A percentile compares a stretch with the other conserved stretches of the same genome.
Evolutionary conservation across 805 yeast species (phyloP).

Genomic region (Cyberlindnera veronae): DNA sequence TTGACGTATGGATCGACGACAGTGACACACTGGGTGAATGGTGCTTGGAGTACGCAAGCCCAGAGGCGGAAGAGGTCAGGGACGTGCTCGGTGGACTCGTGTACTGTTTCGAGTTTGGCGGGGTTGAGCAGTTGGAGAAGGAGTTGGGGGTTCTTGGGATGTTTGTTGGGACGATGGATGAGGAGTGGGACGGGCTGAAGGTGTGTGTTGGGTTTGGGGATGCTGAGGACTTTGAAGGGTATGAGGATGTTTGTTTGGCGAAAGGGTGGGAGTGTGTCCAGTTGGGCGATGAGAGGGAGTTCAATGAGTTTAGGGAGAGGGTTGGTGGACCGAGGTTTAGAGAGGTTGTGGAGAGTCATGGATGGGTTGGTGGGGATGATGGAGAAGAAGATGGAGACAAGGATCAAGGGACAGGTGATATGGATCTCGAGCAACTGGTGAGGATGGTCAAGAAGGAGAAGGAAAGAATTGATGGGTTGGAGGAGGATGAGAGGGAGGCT

Average conservation of each 20-base stretch:
- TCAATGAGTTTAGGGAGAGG: constrained; percentile 41
- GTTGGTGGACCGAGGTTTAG: constrained; percentile 40
- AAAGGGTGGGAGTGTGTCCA: constrained; percentile 41
- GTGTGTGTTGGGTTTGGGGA: constrained; percentile 32
- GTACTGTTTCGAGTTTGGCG: constrained; percentile 17
- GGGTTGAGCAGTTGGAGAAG: neutral
- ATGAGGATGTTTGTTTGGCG: constrained; percentile 36
- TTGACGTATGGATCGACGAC: constrained; percentile 32
- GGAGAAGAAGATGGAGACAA: neutral
- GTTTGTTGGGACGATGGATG: neutral
- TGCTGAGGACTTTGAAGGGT: constrained; percentile 21
- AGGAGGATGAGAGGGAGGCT: constrained; percentile 9
- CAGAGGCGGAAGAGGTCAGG: constrained; percentile 26
- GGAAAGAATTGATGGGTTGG: constrained; percentile 5
- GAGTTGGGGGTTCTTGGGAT: neutral
- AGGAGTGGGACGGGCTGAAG: constrained; percentile 11
- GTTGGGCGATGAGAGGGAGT: constrained; percentile 30
- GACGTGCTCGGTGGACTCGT: constrained; percentile 30
- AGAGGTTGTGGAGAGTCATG: constrained; percentile 47
- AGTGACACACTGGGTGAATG: constrained; percentile 29
- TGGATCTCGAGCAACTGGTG: constrained; percentile 14
- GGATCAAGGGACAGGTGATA: no score
- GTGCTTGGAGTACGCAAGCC: constrained; percentile 18
- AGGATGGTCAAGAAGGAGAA: constrained; percentile 9
- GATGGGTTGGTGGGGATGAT: constrained; percentile 34